Conservation (phyloP, 148 eudicot genomes). For the Chenopodium berlandieri region DNA sequence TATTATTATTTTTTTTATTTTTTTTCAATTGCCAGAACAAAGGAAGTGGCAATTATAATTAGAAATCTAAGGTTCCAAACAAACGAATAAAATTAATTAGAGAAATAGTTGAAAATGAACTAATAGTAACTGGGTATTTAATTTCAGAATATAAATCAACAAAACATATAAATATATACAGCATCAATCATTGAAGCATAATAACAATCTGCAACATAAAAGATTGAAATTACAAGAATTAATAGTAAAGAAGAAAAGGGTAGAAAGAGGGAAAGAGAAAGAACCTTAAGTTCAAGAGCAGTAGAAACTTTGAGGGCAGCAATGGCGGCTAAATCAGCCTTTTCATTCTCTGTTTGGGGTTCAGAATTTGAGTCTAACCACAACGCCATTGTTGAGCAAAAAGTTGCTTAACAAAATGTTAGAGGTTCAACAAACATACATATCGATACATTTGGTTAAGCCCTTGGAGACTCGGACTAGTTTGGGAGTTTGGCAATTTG, state of each 20-base stretch:
- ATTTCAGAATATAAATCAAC: not conserved
- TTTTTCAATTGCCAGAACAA: not conserved
- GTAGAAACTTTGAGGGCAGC: slow-evolving; percentile 68
- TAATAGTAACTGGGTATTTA: not conserved
- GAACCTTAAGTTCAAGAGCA: slow-evolving; percentile 85
- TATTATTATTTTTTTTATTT: too few relatives aligned
- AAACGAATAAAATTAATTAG: not conserved
- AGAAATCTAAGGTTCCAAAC: not conserved
- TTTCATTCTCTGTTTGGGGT: slow-evolving; percentile 60
- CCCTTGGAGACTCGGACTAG: too few relatives aligned
- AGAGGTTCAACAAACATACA: too few relatives aligned
- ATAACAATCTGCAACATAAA: not conserved
- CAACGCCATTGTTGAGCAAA: slow-evolving; percentile 49
- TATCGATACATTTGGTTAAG: too few relatives aligned
- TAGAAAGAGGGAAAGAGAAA: not conserved
- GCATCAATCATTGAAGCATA: not conserved
- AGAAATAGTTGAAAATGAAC: not conserved
- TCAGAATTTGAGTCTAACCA: slow-evolving; percentile 69
- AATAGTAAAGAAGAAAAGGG: not conserved
- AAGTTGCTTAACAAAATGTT: too few relatives aligned
- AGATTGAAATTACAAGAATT: not conserved
- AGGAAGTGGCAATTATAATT: too few relatives aligned
- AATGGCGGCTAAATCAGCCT: slow-evolving; percentile 66
- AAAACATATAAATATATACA: not conserved
- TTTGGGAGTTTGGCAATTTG: too few relatives aligned